Percentiles rank a stretch among this genome's conserved stretches.
These are phyloP conservation scores for Eutypella sp. DNA, from an alignment of 2,329 filamentous ascomycete genomes.

Conservation along the genomic window DNA sequence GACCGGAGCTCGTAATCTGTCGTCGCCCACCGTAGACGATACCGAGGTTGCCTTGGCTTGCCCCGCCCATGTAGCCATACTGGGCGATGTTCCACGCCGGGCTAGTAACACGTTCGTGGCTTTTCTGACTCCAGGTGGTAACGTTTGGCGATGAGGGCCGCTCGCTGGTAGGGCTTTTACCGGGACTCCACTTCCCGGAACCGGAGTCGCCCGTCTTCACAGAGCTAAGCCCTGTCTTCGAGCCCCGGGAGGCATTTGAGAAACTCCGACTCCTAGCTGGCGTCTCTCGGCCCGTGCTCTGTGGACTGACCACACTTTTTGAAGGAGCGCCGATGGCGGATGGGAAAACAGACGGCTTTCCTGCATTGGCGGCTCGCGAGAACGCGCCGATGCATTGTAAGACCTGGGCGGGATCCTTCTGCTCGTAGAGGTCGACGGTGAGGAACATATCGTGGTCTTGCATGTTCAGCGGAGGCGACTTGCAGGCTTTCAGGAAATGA, in stretches of 20 bases:
- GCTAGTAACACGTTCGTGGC: constrained; percentile 72
- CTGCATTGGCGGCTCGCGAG: constrained; percentile 74
- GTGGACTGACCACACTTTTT: constrained; percentile 57
- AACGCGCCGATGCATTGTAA: constrained; percentile 89
- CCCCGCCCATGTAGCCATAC: constrained; percentile 97
- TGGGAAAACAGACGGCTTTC: constrained; percentile 71
- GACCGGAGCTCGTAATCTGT: constrained; percentile 83
- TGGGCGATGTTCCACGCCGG: constrained; percentile 99
- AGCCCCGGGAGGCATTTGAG: constrained; percentile 52
- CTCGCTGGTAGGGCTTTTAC: constrained; percentile 54
- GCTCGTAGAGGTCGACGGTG: constrained; percentile 92
- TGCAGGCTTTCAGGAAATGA: constrained; percentile 86
- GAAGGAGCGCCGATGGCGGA: constrained; percentile 70
- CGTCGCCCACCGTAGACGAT: constrained; percentile 87
- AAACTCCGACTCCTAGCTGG: constrained; percentile 46
- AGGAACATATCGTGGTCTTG: constrained; percentile 94
- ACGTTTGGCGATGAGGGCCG: constrained; percentile 53
- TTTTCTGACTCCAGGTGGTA: constrained; percentile 86
- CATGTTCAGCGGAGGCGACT: constrained; percentile 77
- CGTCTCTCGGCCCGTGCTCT: constrained; percentile 50
- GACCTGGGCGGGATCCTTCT: constrained; percentile 94
- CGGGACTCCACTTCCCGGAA: constrained; percentile 56
- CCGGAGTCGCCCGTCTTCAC: constrained; percentile 49
- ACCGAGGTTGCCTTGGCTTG: constrained; percentile 91
- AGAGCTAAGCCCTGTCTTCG: constrained; percentile 36